These are phyloP conservation scores for Echria macrotheca DNA, from an alignment of 495 filamentous ascomycete species.

Conservation along the genomic window DNA sequence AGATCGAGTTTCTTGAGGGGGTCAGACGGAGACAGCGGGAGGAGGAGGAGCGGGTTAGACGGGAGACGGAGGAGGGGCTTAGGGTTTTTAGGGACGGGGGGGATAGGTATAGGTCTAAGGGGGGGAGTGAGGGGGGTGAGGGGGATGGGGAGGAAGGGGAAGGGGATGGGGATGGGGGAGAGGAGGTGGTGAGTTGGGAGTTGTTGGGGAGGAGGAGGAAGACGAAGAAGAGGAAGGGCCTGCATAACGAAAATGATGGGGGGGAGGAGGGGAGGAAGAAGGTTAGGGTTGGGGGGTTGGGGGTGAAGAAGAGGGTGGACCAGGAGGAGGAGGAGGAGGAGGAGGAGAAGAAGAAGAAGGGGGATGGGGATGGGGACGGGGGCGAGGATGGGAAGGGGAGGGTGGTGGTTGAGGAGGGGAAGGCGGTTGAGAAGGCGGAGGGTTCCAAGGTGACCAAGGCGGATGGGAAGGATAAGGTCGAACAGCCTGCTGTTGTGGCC, in stretches of 20 bases:
- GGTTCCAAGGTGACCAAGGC: slow-evolving; percentile 15
- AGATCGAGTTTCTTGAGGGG: slow-evolving; percentile 84
- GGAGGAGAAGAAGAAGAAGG: slow-evolving; percentile 13
- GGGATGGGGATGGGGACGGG: slow-evolving; percentile 9
- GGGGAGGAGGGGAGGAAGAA: slow-evolving; percentile 12
- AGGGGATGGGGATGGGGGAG: slow-evolving; percentile 9
- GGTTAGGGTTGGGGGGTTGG: slow-evolving; percentile 4
- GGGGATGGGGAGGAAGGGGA: slow-evolving; percentile 8
- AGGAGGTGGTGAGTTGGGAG: slow-evolving; percentile 21
- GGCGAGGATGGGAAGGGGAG: slow-evolving; percentile 12
- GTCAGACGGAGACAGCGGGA: slow-evolving; percentile 62
- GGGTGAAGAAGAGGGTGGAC: slow-evolving; percentile 6
- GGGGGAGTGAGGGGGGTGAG: slow-evolving; percentile 15
- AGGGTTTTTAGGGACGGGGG: slow-evolving; percentile 56
- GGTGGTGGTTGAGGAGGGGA: background rate
- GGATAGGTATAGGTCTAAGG: slow-evolving; percentile 24
- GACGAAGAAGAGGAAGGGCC: slow-evolving; percentile 19
- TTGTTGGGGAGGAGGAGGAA: slow-evolving; percentile 21
- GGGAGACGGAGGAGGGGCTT: slow-evolving; percentile 69
- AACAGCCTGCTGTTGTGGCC: background rate
- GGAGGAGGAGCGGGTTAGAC: slow-evolving; percentile 68
- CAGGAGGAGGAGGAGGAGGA: slow-evolving; percentile 2
- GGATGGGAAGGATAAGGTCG: slow-evolving; percentile 8
- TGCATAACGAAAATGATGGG: too few relatives aligned
- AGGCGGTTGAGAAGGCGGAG: slow-evolving; percentile 16